These are phyloP conservation scores for Rhodotorula sp. DNA, from an alignment of 1,284 basidiomycete genomes.

Conservation along the genomic window DNA sequence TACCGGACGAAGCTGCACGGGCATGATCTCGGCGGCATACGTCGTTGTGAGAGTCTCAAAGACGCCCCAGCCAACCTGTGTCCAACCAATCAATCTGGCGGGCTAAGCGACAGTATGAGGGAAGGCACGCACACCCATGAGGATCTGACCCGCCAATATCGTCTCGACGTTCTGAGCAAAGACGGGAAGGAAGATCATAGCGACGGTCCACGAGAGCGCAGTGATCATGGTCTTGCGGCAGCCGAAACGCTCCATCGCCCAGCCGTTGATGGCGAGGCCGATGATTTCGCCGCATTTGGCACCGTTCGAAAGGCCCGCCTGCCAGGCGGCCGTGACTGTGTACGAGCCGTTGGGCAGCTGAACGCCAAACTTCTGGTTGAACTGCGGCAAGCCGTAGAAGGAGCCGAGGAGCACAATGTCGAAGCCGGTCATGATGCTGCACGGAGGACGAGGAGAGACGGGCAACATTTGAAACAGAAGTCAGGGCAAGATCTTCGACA, in stretches of 20 bases:
- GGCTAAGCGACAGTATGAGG: too few species aligned
- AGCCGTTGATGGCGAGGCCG: constrained; percentile 52
- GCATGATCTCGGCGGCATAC: constrained; percentile 57
- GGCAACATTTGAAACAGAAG: constrained; percentile 43
- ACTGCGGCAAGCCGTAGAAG: constrained; percentile 53
- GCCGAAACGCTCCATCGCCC: constrained; percentile 52
- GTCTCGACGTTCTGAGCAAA: constrained; percentile 52
- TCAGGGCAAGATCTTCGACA: neutral
- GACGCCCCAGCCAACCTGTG: constrained; percentile 37
- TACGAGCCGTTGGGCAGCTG: constrained; percentile 46
- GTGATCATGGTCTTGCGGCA: constrained; percentile 47
- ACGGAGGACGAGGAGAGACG: neutral
- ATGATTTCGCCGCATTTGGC: constrained; percentile 51
- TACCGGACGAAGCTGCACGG: constrained; percentile 53
- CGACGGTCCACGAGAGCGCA: constrained; percentile 47
- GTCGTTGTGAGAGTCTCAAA: constrained; percentile 56
- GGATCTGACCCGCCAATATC: constrained; percentile 51
- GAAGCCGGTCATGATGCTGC: constrained; percentile 56
- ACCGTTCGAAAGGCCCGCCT: constrained; percentile 54
- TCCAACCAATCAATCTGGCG: too few species aligned
- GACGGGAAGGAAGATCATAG: constrained; percentile 50
- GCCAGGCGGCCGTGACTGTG: constrained; percentile 56
- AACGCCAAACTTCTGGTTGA: constrained; percentile 34
- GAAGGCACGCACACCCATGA: constrained; percentile 24
- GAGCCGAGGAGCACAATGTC: constrained; percentile 43